phyloP scores from a whole-genome alignment of 352 stramenopile species.

The Pythium guiyangense region DNA sequence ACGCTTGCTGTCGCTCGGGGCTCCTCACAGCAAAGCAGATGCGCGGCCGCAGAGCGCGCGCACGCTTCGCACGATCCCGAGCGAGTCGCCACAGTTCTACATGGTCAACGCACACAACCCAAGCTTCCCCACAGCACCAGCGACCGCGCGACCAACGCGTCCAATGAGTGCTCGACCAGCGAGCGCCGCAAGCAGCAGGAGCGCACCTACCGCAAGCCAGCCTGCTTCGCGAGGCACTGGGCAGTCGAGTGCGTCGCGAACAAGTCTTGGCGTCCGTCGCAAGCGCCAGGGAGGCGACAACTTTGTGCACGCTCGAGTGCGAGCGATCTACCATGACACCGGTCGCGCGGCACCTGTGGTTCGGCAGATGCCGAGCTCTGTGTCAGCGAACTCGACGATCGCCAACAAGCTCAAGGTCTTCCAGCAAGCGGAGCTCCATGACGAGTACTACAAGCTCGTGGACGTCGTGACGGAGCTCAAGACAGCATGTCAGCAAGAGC shows the following conservation, averaged over 20 bases:
- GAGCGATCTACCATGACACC: slow-evolving; percentile 45
- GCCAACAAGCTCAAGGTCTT: slow-evolving; percentile 36
- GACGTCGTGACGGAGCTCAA: slow-evolving; percentile 53
- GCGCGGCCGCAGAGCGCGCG: slow-evolving; percentile 37
- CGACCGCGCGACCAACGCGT: slow-evolving; percentile 14
- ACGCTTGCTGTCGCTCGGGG: neutral
- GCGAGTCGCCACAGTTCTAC: slow-evolving; percentile 49
- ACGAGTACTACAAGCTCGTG: slow-evolving; percentile 57
- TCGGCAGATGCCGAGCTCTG: slow-evolving; percentile 18
- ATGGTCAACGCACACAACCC: slow-evolving; percentile 45
- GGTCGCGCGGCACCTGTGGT: slow-evolving; percentile 14
- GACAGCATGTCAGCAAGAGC: slow-evolving; percentile 37
- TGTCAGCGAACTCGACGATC: slow-evolving; percentile 22
- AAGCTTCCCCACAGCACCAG: slow-evolving; percentile 10
- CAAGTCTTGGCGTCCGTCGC: slow-evolving; percentile 18
- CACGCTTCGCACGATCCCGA: slow-evolving; percentile 27
- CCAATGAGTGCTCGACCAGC: slow-evolving; percentile 41
- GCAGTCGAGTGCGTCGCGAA: neutral
- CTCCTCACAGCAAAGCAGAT: slow-evolving; percentile 24
- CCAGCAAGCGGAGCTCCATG: slow-evolving; percentile 50
- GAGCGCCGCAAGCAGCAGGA: slow-evolving; percentile 7
- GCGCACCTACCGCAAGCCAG: slow-evolving; percentile 1
- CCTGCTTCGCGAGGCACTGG: neutral
- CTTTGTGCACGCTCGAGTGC: slow-evolving; percentile 37
- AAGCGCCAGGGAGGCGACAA: slow-evolving; percentile 29